These are phyloP conservation scores for Apophysomyces sp. DNA, from an alignment of 371 early-diverging fungal species.

Conservation along the genomic window DNA sequence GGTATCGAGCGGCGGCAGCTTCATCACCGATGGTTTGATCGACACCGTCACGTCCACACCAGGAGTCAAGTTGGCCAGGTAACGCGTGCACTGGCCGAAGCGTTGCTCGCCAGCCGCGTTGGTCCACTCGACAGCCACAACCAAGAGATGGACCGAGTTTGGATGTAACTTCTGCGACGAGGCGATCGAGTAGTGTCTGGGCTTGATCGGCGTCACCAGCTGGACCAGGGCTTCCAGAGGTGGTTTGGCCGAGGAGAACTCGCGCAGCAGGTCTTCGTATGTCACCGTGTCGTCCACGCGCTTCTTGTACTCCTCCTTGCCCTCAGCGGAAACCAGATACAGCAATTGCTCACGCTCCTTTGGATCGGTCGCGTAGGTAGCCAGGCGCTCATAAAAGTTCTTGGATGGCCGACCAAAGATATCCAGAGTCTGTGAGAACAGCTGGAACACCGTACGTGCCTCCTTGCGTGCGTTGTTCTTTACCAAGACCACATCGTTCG, in stretches of 20 bases:
- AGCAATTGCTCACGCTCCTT: constrained; percentile 73
- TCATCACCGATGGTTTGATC: constrained; percentile 95
- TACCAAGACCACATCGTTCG: constrained; percentile 61
- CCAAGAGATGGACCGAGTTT: constrained; percentile 83
- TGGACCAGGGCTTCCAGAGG: constrained; percentile 67
- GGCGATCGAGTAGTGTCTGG: constrained; percentile 95
- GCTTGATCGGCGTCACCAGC: constrained; percentile 84
- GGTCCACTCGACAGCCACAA: constrained; percentile 90
- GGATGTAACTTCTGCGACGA: constrained; percentile 86
- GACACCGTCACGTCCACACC: constrained; percentile 80
- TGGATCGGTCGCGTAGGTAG: constrained; percentile 68
- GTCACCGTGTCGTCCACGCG: constrained; percentile 83
- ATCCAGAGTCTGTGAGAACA: constrained; percentile 82
- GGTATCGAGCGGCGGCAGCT: constrained; percentile 76
- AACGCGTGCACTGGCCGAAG: constrained; percentile 90
- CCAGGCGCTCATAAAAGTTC: constrained; percentile 84
- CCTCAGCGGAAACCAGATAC: constrained; percentile 72
- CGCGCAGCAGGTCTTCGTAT: constrained; percentile 83
- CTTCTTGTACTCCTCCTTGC: constrained; percentile 77
- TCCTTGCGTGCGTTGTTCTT: constrained; percentile 51
- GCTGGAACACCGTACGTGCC: constrained; percentile 74
- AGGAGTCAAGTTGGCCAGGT: constrained; percentile 66
- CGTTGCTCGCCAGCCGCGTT: constrained; percentile 64
- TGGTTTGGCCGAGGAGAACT: constrained; percentile 84
- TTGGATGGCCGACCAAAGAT: constrained; percentile 93